phyloP scores from a whole-genome alignment of 2,329 filamentous ascomycete species.

The Pseudopyricularia cyperi region DNA sequence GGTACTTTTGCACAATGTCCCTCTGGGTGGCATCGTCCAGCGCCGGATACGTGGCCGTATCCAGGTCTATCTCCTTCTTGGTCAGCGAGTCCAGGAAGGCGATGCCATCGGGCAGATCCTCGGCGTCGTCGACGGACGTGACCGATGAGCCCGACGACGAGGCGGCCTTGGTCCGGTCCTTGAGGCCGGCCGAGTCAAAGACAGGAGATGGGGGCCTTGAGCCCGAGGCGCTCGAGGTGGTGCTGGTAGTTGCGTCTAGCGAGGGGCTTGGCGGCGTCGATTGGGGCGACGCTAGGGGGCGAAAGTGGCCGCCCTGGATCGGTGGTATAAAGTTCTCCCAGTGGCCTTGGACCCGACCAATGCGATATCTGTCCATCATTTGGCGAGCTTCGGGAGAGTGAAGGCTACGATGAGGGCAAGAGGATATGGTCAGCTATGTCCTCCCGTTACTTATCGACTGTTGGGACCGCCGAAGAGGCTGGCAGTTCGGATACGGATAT shows the following conservation, averaged over 20 bases:
- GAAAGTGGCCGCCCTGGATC: slow-evolving; percentile 77
- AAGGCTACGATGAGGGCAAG: slow-evolving; percentile 37
- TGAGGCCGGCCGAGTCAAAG: slow-evolving; percentile 27
- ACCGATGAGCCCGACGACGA: slow-evolving; percentile 10
- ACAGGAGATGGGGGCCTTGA: slow-evolving; percentile 31
- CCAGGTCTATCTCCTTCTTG: slow-evolving; percentile 59
- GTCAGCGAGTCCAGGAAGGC: slow-evolving; percentile 63
- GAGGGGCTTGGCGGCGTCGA: not conserved
- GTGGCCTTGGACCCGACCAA: slow-evolving; percentile 65
- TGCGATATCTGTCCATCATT: slow-evolving; percentile 70
- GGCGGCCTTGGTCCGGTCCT: slow-evolving; percentile 10
- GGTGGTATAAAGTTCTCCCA: slow-evolving; percentile 88
- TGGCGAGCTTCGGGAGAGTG: slow-evolving; percentile 68
- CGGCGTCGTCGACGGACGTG: slow-evolving; percentile 33
- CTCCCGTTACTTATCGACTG: not conserved
- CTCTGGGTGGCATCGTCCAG: slow-evolving; percentile 63
- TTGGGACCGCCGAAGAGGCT: not conserved
- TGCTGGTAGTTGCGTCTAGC: slow-evolving; percentile 20
- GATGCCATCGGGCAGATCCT: slow-evolving; percentile 32
- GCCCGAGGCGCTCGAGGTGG: slow-evolving; percentile 23
- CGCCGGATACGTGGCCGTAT: slow-evolving; percentile 68
- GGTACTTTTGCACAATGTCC: slow-evolving; percentile 67
- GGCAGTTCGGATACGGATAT: not conserved
- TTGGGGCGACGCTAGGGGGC: slow-evolving; percentile 18
- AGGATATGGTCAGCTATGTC: not conserved